Percentiles rank a stretch among this genome's conserved stretches.
These are phyloP conservation scores for Saururus chinensis DNA, from an alignment of 164 flowering plant genomes.

Conservation along the genomic window DNA sequence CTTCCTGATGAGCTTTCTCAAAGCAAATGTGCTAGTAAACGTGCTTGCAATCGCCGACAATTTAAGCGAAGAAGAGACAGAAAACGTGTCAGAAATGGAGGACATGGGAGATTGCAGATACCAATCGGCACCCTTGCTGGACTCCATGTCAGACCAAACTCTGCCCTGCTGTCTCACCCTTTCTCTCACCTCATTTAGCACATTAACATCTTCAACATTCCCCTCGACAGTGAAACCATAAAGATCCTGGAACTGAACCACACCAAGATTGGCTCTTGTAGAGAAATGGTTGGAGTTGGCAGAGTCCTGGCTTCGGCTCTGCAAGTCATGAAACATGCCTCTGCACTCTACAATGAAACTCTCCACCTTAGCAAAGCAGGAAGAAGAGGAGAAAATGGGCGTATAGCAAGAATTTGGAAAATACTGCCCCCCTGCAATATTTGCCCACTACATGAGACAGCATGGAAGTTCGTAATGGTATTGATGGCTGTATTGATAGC, in stretches of 20 bases:
- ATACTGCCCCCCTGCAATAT: too few species aligned
- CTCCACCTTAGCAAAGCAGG: too few species aligned
- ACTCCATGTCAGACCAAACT: constrained; percentile 93
- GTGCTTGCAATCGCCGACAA: constrained; percentile 59
- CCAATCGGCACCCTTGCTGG: constrained; percentile 92
- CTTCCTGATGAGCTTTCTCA: constrained; percentile 78
- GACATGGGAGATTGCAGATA: constrained; percentile 52
- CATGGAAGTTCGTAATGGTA: too few species aligned
- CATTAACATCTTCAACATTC: constrained; percentile 92
- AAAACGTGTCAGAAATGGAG: constrained; percentile 39
- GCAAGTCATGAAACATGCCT: constrained; percentile 47
- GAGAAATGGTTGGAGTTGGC: constrained; percentile 39
- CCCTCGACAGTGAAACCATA: constrained; percentile 96
- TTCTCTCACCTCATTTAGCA: constrained; percentile 95
- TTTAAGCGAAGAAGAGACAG: constrained; percentile 29
- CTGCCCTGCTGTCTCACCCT: constrained; percentile 82
- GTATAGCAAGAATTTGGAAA: too few species aligned
- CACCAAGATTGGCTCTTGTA: constrained; percentile 62
- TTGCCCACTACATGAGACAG: too few species aligned
- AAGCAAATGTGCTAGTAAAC: constrained; percentile 69
- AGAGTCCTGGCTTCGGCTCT: constrained; percentile 35
- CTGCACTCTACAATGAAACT: too few species aligned
- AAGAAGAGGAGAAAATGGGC: too few species aligned
- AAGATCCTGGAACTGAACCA: constrained; percentile 76
- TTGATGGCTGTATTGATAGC: too few species aligned